Base-by-base conservation (phyloP, 2,329 filamentous ascomycete species). In the Colletotrichum euphorbiae region DNA sequence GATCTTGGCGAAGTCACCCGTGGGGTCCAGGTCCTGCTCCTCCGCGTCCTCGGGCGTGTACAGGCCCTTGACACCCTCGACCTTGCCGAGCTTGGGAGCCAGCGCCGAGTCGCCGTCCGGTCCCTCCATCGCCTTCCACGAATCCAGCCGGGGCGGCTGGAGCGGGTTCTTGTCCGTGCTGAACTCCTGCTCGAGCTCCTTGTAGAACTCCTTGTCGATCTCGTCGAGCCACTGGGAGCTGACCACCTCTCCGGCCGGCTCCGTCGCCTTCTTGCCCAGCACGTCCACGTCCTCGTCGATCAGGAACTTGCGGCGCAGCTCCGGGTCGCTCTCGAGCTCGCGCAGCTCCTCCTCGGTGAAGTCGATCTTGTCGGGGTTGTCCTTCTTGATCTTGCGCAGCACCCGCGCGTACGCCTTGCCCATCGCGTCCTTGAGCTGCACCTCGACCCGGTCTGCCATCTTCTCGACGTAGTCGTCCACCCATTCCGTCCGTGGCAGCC, bases 401-500 rank as follows among this genome's bases (percentile, higher is more conserved):
- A 81, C 81, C 48, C 80, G 75, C 36, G 80, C 73, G 75, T 81
- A 81, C 66, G 80, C 80, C 45, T 78, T 74, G 57, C 77, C 77
- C 51, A 83, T 78, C 72, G 83, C 80, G 67, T 80, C 74, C 62
- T 77, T 79, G 67, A 81, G 79, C 72, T 80, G 80, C 73, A 80
- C 80, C 62, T 80, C 80, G 67, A 80, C 80, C 67, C 83, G 70
- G 50, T 75, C 72, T 57, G 79, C 76, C 75, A 87, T 80, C 76
- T 80, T 84, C 62, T 78, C 74, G 56, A 83, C 82, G 73, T 91
- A 84, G 74, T 91, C 86, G 55, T 87, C 81, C 42, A 81, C 78
- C 70, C 90, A 87, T 76, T 93, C 89, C 71, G 88, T 85, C 64
- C 87, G 80, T 63, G 80, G 83, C 79, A 90, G 90, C 80, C 90